Evolutionary conservation across 2,329 filamentous ascomycete genomes (phyloP).

Genomic region (Aspergillus oerlinghausenensis): DNA sequence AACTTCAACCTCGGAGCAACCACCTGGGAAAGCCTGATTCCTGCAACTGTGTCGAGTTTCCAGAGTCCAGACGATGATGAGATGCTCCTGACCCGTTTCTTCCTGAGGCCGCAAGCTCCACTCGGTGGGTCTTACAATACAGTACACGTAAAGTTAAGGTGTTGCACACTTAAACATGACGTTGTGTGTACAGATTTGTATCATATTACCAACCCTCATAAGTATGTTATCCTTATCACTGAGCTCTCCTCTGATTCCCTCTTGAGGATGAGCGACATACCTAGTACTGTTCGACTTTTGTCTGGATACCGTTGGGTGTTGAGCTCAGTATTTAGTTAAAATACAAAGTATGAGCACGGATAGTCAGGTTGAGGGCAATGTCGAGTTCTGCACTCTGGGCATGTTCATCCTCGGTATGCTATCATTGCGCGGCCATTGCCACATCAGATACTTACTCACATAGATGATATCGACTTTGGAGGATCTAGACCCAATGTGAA

Average conservation of each 20-base stretch:
- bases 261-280: slow-evolving; percentile 5
- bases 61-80: slow-evolving; percentile 3
- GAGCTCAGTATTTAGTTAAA: not conserved
- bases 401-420: slow-evolving; percentile 60
- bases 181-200: slow-evolving; percentile 15
- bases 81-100: slow-evolving; percentile 20
- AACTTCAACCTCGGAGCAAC: not conserved
- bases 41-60: slow-evolving; percentile 14
- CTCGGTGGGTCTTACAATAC: slow-evolving; percentile 18
- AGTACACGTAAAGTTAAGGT: slow-evolving; percentile 6
- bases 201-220: not conserved
- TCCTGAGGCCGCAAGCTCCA: slow-evolving; percentile 16
- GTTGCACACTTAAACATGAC: slow-evolving; percentile 10
- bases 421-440: slow-evolving; percentile 2
- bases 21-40: not conserved
- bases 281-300: not conserved
- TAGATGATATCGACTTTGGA: slow-evolving; percentile 88
- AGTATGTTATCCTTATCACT: not conserved
- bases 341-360: not conserved
- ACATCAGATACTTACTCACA: slow-evolving; percentile 11
- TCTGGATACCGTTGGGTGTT: not conserved
- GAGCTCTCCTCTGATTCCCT: not conserved
- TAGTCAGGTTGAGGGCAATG: slow-evolving; percentile 12
- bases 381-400: slow-evolving; percentile 57
- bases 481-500: slow-evolving; percentile 64